Evolutionary conservation across 257 asterid genomes (phyloP), one percentile per base, ranked within the genome.

Genomic region (Solanum dulcamara): DNA sequence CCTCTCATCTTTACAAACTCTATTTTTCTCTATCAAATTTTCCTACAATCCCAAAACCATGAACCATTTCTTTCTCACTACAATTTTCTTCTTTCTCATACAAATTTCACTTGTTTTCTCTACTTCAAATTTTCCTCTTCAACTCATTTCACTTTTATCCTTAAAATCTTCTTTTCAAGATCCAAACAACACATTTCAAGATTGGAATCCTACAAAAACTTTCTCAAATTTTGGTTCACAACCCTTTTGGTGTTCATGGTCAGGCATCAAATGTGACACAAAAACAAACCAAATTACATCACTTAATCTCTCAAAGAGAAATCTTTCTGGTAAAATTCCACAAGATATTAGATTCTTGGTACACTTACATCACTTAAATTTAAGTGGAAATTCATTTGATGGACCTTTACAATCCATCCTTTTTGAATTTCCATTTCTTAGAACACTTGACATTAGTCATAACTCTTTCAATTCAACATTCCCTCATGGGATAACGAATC

Each of bases 181-280:
- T 88, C 97, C 99, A n/a, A 85, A 80, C 13, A 90, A 90, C 86
- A 84, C 94, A 17, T 89, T 96, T 84, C 90, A 37, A 12, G 96
- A 91, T 70, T 96, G 99, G 99, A 92, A 92, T 30, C 89, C 93
- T 7, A 12, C 91, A 0, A 59, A 86, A 10, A 80, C 85, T 0
- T 90, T 86, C 53, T 83, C 95, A 64, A 77, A 82, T 68, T 88
- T 90, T 28, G 87, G 83, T 17, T 81, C 77, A 18, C 88, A 33
- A 35, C 93, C 97, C 26, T 87, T 50, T 12, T 95, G 98, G 98
- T 97, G 99, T 32, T 85, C 94, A 0, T 97, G 98, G 98, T 84
- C 96, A 18, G 97, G 98, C 51, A 84, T 97, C 77, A 81, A 40
- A 83, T 97, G 99, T 90, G 93, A 92, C 87, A 92, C 11, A 17